Evolutionary conservation across 345 rosid genomes (phyloP).

Genomic region (Camelina hispida): DNA sequence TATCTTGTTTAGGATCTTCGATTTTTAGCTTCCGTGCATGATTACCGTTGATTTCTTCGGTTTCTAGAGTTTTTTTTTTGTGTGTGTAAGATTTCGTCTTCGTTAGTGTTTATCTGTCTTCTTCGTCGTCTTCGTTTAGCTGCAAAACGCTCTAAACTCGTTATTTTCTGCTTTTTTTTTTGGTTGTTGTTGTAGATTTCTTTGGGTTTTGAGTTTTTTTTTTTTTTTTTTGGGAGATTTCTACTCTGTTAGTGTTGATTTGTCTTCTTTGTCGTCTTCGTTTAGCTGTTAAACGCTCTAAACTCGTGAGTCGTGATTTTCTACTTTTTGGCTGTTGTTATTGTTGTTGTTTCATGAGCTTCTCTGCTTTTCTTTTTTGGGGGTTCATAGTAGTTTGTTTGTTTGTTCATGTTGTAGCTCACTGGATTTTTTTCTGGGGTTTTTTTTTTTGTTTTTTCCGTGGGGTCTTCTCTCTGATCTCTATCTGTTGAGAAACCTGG

Average conservation of each 20-base stretch:
- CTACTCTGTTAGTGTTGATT: too few relatives aligned
- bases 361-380: not conserved
- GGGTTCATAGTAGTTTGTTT: not conserved
- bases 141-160: not conserved
- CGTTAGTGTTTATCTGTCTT: not conserved
- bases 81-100: not conserved
- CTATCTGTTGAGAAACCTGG: conserved; percentile 3
- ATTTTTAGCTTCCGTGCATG: not conserved
- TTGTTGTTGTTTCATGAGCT: not conserved
- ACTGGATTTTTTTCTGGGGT: not conserved
- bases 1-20: not conserved
- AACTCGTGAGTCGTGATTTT: too few relatives aligned
- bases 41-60: not conserved
- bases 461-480: not conserved
- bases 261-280: too few relatives aligned
- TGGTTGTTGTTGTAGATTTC: too few relatives aligned
- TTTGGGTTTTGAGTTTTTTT: not conserved
- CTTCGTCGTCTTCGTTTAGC: not conserved
- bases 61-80: not conserved
- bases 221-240: not conserved
- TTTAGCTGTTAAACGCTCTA: too few relatives aligned
- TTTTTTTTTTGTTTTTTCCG: not conserved
- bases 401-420: not conserved
- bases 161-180: not conserved
- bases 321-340: too few relatives aligned